Percentiles rank a stretch among this genome's conserved stretches.
Conservation (phyloP, 768 basidiomycete species). For the Serendipita indica region DNA sequence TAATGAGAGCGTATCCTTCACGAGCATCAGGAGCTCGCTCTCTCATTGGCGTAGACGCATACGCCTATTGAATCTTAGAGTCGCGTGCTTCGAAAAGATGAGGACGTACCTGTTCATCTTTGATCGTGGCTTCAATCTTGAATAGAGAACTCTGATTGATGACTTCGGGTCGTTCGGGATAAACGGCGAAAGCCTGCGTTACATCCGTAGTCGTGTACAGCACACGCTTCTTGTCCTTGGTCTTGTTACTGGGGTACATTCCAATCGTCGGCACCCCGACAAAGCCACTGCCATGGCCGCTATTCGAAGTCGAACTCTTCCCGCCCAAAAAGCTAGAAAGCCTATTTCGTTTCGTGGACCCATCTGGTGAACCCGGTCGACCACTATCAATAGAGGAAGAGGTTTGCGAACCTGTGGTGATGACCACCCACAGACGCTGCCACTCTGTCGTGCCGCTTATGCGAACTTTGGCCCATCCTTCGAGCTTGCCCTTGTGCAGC, state of each 20-base stretch:
- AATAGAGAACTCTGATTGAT: constrained; percentile 80
- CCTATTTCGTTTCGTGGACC: constrained; percentile 39
- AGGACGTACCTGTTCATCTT: constrained; percentile 47
- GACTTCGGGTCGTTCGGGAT: constrained; percentile 86
- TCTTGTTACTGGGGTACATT: constrained; percentile 48
- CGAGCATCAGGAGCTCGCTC: constrained; percentile 25
- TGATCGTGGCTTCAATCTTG: constrained; percentile 78
- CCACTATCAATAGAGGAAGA: constrained; percentile 12
- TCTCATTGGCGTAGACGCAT: neutral
- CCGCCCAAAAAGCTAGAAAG: constrained; percentile 52
- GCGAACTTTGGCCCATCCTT: constrained; percentile 83
- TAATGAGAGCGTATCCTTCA: constrained; percentile 78
- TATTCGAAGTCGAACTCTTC: constrained; percentile 24
- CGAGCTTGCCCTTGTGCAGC: constrained; percentile 57
- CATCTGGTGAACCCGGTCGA: constrained; percentile 21
- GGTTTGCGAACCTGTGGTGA: constrained; percentile 29
- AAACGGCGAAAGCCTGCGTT: constrained; percentile 84
- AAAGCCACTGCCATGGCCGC: neutral
- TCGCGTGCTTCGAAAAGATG: too few relatives aligned
- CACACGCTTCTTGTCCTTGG: constrained; percentile 59
- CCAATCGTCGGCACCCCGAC: constrained; percentile 30
- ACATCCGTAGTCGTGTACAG: constrained; percentile 54
- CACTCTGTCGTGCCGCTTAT: constrained; percentile 96
- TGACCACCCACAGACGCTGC: constrained; percentile 79
- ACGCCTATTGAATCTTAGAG: neutral